Base-by-base conservation (phyloP, 2,329 filamentous ascomycete species). In the Orbilia oligospora region DNA sequence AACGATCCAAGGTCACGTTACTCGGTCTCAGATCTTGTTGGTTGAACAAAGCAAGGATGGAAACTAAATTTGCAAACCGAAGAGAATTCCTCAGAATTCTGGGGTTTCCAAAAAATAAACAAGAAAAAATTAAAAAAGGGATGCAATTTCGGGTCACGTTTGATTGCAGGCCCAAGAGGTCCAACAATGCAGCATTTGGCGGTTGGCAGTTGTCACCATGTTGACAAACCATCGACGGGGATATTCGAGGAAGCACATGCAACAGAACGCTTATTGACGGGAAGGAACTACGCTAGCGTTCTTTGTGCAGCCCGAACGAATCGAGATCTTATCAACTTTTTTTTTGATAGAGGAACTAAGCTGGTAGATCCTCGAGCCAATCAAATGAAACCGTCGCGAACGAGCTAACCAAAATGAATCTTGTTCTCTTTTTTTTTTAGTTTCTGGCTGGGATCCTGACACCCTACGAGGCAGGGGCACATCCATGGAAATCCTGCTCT, bases 311-410 rank as follows among this genome's bases (percentile, higher is more conserved):
- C 48, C 27, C 20, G 41, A 65, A 58, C 14, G 24, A 55, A 73
- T 67, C 70, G 51, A 67, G 61, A 66, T 66, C 61, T 66, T 53
- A 73, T 73, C 70, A 67, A 36, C 38, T 46, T 36, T 64, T 55
- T n/a, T 65, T 65, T 63, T 9, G 69, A 66, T 65, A 56, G 61
- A 38, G 70, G 70, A 67, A 61, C 24, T 58, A 67, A 67, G 63
- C 70, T 61, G 61, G 70, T 61, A 41, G 70, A 73, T 73, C 70
- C 8, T 16, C n/a, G 30, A 20, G 51, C 70, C 70, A 73, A 73
- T 73, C 70, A 73, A 67, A 73, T 73, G 38, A 73, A 73, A 73
- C 70, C 70, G 61, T 73, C 70, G 70, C 70, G 48, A 73, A 67
- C 41, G 51, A 73, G 58, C 70, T 73, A 73, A 67, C 70, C 65